A percentile compares a stretch with the other conserved stretches of the same genome.
Evolutionary conservation across 1,139 yeast genomes (phyloP).

Genomic region (Schizosaccharomyces versatilis): DNA sequence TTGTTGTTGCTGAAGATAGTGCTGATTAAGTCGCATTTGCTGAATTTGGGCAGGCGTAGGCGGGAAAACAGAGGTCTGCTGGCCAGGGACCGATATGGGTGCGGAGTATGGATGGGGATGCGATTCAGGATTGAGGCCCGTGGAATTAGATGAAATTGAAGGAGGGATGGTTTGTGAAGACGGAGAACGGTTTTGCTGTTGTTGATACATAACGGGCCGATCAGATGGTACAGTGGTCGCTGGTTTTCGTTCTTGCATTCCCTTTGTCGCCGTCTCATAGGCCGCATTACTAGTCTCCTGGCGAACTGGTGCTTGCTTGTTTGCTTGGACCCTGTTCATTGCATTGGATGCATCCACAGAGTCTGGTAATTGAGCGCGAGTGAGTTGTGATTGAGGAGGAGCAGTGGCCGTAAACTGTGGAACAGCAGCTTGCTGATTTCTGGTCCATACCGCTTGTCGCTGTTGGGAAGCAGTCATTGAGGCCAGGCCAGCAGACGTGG

Average conservation of each 20-base stretch:
- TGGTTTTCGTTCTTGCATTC: no score
- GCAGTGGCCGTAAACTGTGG: not conserved
- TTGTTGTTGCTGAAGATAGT: slow-evolving; percentile 10
- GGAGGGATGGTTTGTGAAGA: no score
- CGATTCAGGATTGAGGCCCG: no score
- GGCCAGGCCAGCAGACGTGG: slow-evolving; percentile 14
- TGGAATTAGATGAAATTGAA: no score
- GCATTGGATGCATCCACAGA: no score
- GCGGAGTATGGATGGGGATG: no score
- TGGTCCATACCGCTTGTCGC: not conserved
- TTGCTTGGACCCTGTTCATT: no score
- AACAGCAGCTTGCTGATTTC: not conserved
- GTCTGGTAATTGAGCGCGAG: no score
- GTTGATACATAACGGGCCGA: not conserved
- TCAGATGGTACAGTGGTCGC: not conserved
- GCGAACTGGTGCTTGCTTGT: no score
- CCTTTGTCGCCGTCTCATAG: no score
- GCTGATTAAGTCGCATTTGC: slow-evolving; percentile 15
- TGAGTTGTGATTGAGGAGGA: not conserved
- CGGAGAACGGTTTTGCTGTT: slow-evolving; percentile 7
- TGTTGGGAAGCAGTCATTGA: not conserved
- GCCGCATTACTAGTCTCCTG: no score
- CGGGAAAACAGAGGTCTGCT: slow-evolving; percentile 1
- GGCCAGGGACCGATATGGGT: no score
- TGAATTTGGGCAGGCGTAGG: slow-evolving; percentile 16